Base-by-base conservation (phyloP, 176 grass and related monocot species). In the Elaeis guineensis region DNA sequence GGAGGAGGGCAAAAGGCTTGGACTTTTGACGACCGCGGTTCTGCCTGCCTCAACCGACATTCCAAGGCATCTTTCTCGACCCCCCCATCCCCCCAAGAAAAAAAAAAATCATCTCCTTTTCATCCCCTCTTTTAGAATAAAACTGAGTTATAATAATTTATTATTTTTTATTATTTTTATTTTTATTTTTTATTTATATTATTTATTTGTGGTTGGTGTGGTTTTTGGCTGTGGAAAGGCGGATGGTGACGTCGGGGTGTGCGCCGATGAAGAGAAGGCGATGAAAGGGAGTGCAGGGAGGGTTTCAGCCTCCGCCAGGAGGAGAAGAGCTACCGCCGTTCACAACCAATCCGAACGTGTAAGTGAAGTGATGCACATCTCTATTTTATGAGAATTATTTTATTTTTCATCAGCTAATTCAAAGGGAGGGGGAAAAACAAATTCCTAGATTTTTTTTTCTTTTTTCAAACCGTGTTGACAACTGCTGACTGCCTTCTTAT, bases 271-370 rank as follows among this genome's bases (percentile, higher is more conserved):
- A 25, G 78, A 82, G 48, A 70, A 80, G 44, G 62, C 44, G 22
- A 54, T 51, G 57, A 83, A 78, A 53, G 62, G 55, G 19, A 77
- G 79, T 16, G 72, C 50, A 0, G 55, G 73, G 63, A 83, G 82
- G 57, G 66, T 70, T 56, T 89, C 88, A 19, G 54, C 72, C 51
- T 88, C 73, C 30, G 76, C 76, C 55, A 98, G 86, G 73, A 89
- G 82, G 62, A 89, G 74, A 70, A 78, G 88, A 56, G 85, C 81
- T 5, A 65, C 88, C 17, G 85, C 94, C 14, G 58, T 79, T 62
- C 94, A 98, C 44, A 98, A 98, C 72, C 83, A 98, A 72, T 98
- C 94, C 14, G 94, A 98, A 71, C 81, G 94, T 29, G 94, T 98
- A 98, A 92, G 88, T 71, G 72, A 67, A 25, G 17, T 12, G 35